phyloP scores from a whole-genome alignment of 2,329 filamentous ascomycete genomes.

The Colletotrichum tanaceti region DNA sequence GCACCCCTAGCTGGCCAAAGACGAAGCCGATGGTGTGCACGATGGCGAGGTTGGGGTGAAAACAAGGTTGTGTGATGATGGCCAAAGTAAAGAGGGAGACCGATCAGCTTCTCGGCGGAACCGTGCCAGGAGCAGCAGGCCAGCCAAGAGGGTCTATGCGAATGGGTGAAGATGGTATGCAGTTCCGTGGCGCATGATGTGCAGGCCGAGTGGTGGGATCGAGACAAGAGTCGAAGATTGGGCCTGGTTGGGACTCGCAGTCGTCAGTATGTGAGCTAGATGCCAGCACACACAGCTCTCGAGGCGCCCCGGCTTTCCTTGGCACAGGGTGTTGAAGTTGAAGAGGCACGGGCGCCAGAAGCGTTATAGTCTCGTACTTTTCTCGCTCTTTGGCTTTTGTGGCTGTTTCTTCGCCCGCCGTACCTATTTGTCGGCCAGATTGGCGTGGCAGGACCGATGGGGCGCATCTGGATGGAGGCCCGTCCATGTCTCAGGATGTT shows the following conservation, averaged over 20 bases:
- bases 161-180: not conserved
- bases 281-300: not conserved
- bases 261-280: not conserved
- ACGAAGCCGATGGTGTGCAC: slow-evolving; percentile 15
- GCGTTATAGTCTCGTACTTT: slow-evolving; percentile 21
- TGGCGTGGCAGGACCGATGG: slow-evolving; percentile 27
- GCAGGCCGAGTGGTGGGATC: slow-evolving; percentile 9
- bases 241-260: not conserved
- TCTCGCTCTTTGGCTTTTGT: slow-evolving; percentile 32
- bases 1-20: slow-evolving; percentile 1
- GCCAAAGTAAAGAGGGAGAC: not conserved
- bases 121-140: slow-evolving; percentile 12
- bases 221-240: slow-evolving; percentile 4
- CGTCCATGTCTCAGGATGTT: slow-evolving; percentile 29
- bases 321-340: not conserved
- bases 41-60: slow-evolving; percentile 17
- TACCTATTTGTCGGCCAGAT: slow-evolving; percentile 5
- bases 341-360: slow-evolving; percentile 13
- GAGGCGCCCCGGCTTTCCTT: not conserved
- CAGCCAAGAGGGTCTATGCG: slow-evolving; percentile 2
- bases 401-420: slow-evolving; percentile 11
- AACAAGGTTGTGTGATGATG: slow-evolving; percentile 10
- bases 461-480: slow-evolving; percentile 17
- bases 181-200: slow-evolving; percentile 17
- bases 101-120: not conserved